A percentile compares a stretch with the other conserved stretches of the same genome.
These are phyloP conservation scores for Aspergillus sp. DNA, from an alignment of 2,329 filamentous ascomycete species.

Conservation along the genomic window DNA sequence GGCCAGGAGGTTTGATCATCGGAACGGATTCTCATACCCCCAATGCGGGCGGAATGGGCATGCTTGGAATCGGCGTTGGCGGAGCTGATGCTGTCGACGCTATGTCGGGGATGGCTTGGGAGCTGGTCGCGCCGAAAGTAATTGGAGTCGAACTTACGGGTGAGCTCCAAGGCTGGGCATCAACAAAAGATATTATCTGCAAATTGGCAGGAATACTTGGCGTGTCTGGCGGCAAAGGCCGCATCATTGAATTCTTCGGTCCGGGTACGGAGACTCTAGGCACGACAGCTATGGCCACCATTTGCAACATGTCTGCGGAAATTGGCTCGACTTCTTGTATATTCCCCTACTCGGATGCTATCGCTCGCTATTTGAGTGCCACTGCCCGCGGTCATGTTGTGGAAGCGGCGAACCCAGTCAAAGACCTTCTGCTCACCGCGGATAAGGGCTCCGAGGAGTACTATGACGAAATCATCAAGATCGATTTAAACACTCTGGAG, in stretches of 20 bases:
- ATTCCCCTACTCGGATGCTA: slow-evolving; percentile 94
- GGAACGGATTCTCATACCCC: slow-evolving; percentile 96
- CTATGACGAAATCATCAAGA: slow-evolving; percentile 90
- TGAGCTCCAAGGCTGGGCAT: slow-evolving; percentile 76
- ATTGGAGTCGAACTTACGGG: slow-evolving; percentile 21
- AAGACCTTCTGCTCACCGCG: slow-evolving; percentile 65
- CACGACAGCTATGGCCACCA: slow-evolving; percentile 81
- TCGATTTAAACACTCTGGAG: slow-evolving; percentile 88
- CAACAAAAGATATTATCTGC: slow-evolving; percentile 91
- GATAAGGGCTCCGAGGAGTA: slow-evolving; percentile 74
- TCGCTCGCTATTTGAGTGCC: slow-evolving; percentile 87
- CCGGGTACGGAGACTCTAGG: slow-evolving; percentile 71
- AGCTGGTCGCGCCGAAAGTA: slow-evolving; percentile 82
- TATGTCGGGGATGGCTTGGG: slow-evolving; percentile 93
- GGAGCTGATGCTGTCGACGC: slow-evolving; percentile 96
- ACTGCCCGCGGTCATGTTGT: slow-evolving; percentile 87
- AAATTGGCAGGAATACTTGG: slow-evolving; percentile 94
- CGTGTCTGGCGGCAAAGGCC: slow-evolving; percentile 92
- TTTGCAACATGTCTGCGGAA: slow-evolving; percentile 65
- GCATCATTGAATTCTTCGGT: slow-evolving; percentile 60
- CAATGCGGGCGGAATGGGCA: slow-evolving; percentile 90
- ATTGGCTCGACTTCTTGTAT: slow-evolving; percentile 76
- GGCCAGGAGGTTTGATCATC: slow-evolving; percentile 88
- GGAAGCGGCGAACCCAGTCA: slow-evolving; percentile 47
- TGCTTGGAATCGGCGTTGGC: slow-evolving; percentile 90